Conservation (phyloP, 495 filamentous ascomycete species). For the Neurospora terricola region DNA sequence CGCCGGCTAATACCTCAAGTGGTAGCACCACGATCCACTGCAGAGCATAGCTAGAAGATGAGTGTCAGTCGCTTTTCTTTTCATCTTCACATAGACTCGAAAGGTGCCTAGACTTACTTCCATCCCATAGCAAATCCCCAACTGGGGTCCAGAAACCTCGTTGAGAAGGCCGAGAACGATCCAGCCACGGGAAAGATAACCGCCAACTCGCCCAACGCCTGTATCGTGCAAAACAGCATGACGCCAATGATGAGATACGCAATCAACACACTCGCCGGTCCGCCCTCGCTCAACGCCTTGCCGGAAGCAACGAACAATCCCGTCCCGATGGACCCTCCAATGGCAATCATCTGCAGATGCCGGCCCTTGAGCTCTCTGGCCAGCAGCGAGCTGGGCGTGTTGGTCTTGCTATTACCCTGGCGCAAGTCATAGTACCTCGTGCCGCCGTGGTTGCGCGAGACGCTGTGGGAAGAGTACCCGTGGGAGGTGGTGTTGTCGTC, state of each 20-base stretch:
- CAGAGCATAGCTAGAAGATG: slow-evolving; percentile 59
- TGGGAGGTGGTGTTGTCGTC: not conserved
- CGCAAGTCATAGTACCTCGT: slow-evolving; percentile 21
- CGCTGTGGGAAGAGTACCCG: not conserved
- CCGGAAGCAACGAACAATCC: slow-evolving; percentile 89
- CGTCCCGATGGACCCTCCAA: slow-evolving; percentile 91
- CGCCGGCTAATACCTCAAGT: slow-evolving; percentile 82
- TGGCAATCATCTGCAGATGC: slow-evolving; percentile 95
- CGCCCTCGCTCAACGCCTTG: slow-evolving; percentile 63
- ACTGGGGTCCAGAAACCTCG: slow-evolving; percentile 82
- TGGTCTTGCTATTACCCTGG: slow-evolving; percentile 5
- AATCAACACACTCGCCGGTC: slow-evolving; percentile 76
- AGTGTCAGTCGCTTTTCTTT: not conserved
- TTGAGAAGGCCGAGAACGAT: slow-evolving; percentile 87
- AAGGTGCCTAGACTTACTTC: slow-evolving; percentile 49
- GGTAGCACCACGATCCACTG: slow-evolving; percentile 91
- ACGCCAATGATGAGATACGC: slow-evolving; percentile 71
- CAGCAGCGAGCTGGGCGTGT: slow-evolving; percentile 34
- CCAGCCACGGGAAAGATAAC: slow-evolving; percentile 88
- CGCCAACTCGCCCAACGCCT: slow-evolving; percentile 87
- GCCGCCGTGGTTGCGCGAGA: slow-evolving; percentile 7
- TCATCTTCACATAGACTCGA: not conserved
- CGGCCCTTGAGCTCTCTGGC: slow-evolving; percentile 68
- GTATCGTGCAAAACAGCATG: slow-evolving; percentile 88
- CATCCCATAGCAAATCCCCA: slow-evolving; percentile 99